These are phyloP conservation scores for Aureobasidium sp. DNA, from an alignment of 2,329 filamentous ascomycete genomes.

Conservation along the genomic window DNA sequence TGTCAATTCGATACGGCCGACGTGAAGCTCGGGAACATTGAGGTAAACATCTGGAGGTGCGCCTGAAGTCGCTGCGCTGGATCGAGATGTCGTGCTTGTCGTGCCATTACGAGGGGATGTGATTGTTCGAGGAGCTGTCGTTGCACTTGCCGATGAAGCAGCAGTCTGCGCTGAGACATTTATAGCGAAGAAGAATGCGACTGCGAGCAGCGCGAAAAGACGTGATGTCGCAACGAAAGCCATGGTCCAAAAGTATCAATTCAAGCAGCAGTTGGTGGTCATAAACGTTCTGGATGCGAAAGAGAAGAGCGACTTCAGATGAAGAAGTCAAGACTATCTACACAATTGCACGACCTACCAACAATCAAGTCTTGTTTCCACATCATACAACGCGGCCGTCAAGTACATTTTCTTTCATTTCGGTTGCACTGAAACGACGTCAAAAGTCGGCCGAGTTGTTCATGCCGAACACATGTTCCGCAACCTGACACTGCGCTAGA, in stretches of 20 bases:
- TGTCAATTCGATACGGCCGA: conserved; percentile 53
- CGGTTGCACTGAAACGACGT: conserved; percentile 1
- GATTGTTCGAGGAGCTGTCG: conserved; percentile 10
- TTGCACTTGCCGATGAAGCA: conserved; percentile 17
- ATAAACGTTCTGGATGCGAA: too few species aligned
- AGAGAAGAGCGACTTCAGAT: not conserved
- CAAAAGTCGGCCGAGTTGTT: conserved; percentile 8
- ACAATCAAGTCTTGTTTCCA: not conserved
- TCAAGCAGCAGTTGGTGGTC: too few species aligned
- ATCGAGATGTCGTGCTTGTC: not conserved
- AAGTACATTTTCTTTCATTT: conserved; percentile 13
- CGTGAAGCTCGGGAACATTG: conserved; percentile 51
- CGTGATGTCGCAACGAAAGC: not conserved
- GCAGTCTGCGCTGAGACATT: conserved; percentile 12
- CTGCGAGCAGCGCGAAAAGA: not conserved
- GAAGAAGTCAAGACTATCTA: not conserved
- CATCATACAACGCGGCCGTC: not conserved
- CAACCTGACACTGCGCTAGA: too few species aligned
- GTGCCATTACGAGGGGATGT: conserved; percentile 7
- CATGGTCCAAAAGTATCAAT: not conserved
- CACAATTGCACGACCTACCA: not conserved
- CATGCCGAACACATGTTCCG: conserved; percentile 2
- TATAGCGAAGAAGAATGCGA: not conserved
- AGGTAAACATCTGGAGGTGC: conserved; percentile 49
- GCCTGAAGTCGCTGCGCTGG: conserved; percentile 19